Evolutionary conservation across 257 asterid species (phyloP).

Genomic region (Anisodus acutangulus): DNA sequence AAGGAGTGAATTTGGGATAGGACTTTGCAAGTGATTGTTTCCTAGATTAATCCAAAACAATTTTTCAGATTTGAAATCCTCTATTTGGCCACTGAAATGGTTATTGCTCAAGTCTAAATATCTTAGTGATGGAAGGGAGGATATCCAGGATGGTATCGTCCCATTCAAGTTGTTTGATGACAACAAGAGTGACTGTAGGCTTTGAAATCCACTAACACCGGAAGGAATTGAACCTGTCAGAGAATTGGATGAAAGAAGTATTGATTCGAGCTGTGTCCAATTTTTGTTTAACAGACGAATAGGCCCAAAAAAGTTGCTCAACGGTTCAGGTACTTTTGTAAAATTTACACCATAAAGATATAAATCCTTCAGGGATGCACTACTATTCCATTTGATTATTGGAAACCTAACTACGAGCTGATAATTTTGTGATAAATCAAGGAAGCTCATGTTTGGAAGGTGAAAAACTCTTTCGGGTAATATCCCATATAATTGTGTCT

Average conservation of each 20-base stretch:
- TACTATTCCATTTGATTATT: slow-evolving; percentile 32
- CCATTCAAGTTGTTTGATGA: neutral
- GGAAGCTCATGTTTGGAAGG: slow-evolving; percentile 32
- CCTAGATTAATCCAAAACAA: neutral
- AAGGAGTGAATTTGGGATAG: neutral
- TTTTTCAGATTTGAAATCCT: neutral
- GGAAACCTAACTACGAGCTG: slow-evolving; percentile 28
- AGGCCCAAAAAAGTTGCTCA: slow-evolving; percentile 27
- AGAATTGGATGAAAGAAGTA: neutral
- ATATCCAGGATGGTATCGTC: slow-evolving; percentile 21
- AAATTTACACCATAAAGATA: neutral
- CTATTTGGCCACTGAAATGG: neutral
- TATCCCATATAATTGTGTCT: slow-evolving; percentile 30
- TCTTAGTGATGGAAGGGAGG: neutral
- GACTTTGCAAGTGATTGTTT: neutral
- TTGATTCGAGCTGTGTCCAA: neutral
- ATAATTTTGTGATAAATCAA: slow-evolving; percentile 21
- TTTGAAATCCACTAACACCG: neutral
- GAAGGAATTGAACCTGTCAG: neutral
- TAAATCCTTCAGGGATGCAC: slow-evolving; percentile 24
- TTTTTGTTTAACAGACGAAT: neutral
- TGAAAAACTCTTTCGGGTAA: slow-evolving; percentile 31
- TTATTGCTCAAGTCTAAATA: neutral
- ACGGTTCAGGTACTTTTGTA: slow-evolving; percentile 29
- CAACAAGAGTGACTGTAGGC: neutral